Evolutionary conservation across 2,329 filamentous ascomycete species (phyloP), one percentile per base, ranked within the genome.

Genomic region (Chlorencoelia australis): DNA sequence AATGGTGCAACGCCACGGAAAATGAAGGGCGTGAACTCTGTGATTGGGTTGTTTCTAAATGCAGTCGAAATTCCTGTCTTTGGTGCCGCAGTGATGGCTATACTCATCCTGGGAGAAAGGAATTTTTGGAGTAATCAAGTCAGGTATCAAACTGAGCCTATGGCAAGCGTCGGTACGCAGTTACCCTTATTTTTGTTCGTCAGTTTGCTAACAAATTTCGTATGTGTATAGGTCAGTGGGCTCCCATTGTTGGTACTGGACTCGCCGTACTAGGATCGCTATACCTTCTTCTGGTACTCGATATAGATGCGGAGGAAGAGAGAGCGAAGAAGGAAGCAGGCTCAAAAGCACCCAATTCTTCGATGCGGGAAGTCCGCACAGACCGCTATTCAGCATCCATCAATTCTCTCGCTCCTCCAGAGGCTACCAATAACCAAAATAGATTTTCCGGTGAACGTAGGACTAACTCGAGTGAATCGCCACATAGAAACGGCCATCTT

Each of bases 51-150:
- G 7, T 71, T 75, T 18, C 59, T 76, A 9, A 66, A 59, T 10
- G 71, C 67, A 21, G 63, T 77, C 2, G 72, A 76, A 37, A 61
- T 77, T 3, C 73, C 73, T 0, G 46, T 82, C 0, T 79, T 80
- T 37, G 67, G 64, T 1, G 70, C 64, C 5, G 72, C 71, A 1
- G 69, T 79, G 0, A 39, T 79, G 1, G 67, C 71, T 1, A 71
- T 81, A 4, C 58, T 82, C 3, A 60, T 76, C 4, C 55, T 75
- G 1, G 78, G 78, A 1, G 78, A 82, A 54, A 62, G 63, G 20
- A 82, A 82, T 45, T 75, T 82, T 44, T 80, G 66, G 46, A 79
- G 71, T 31, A 14, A 37, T 0, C 71, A 69, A 37, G 61, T 82
- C 3, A 47, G 44, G 0, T 77, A 71, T 40, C 65, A 77, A 42